phyloP scores from a whole-genome alignment of 106 monocot species.

The Hemerocallis citrina region DNA sequence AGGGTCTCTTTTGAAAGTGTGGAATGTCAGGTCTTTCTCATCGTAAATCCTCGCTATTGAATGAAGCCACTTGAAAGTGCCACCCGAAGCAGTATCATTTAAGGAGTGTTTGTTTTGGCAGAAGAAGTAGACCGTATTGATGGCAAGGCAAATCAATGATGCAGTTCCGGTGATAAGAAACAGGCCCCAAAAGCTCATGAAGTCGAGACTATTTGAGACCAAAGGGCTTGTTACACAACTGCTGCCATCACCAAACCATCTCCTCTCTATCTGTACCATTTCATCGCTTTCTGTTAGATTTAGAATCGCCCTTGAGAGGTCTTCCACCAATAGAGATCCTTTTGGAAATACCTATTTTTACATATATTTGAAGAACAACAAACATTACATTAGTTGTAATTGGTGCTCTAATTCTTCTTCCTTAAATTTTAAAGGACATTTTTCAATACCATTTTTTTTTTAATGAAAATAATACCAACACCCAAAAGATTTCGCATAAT shows the following conservation, averaged over 20 bases:
- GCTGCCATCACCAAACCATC: slow-evolving; percentile 9
- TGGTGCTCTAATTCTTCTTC: too few species aligned
- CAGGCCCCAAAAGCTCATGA: slow-evolving; percentile 31
- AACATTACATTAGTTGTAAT: too few species aligned
- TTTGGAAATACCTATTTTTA: slow-evolving; percentile 6
- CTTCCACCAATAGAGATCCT: slow-evolving; percentile 2
- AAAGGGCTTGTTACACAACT: not conserved
- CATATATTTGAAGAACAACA: too few species aligned
- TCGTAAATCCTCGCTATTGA: slow-evolving; percentile 10
- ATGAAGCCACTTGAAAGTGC: not conserved
- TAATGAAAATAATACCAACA: not conserved
- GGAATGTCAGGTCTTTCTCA: slow-evolving; percentile 4
- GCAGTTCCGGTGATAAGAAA: slow-evolving; percentile 38
- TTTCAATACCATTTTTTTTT: too few species aligned
- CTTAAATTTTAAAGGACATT: too few species aligned
- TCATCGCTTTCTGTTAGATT: slow-evolving; percentile 9
- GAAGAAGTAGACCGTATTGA: slow-evolving; percentile 17
- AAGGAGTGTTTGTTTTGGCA: slow-evolving; percentile 3
- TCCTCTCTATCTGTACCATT: slow-evolving; percentile 7
- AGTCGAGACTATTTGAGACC: slow-evolving; percentile 7
- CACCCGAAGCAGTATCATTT: not conserved
- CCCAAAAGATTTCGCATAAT: too few species aligned
- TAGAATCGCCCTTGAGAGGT: slow-evolving; percentile 9
- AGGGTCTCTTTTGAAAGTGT: not conserved
- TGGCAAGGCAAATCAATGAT: slow-evolving; percentile 11